Percentiles rank a stretch among this genome's conserved stretches.
These are phyloP conservation scores for Huntiella decipiens DNA, from an alignment of 2,329 filamentous ascomycete genomes.

Conservation along the genomic window DNA sequence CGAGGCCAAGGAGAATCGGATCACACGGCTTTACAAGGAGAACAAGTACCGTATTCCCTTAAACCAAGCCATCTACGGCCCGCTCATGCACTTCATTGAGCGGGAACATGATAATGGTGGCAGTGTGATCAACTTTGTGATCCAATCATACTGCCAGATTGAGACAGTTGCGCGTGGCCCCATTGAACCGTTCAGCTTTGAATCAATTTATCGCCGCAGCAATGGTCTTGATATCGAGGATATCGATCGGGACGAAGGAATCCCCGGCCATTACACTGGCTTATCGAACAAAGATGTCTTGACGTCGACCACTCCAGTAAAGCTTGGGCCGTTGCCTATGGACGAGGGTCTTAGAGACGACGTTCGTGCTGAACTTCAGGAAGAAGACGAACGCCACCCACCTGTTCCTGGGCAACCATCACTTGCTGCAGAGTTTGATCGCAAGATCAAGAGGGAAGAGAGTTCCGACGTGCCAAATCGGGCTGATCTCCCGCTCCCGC, in stretches of 20 bases:
- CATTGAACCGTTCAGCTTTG: constrained; percentile 44
- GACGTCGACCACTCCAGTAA: constrained; percentile 39
- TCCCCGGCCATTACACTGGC: constrained; percentile 43
- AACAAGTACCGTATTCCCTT: constrained; percentile 82
- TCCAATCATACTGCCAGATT: constrained; percentile 41
- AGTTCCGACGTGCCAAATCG: constrained; percentile 65
- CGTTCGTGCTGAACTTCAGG: constrained; percentile 68
- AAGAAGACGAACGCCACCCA: constrained; percentile 63
- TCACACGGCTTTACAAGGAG: constrained; percentile 62
- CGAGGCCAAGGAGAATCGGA: constrained; percentile 57
- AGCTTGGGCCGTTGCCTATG: constrained; percentile 66
- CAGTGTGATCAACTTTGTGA: constrained; percentile 53
- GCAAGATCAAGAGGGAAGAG: constrained; percentile 75
- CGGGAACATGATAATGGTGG: constrained; percentile 69
- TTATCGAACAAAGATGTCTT: constrained; percentile 41
- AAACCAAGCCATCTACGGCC: constrained; percentile 67
- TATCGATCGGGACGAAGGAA: constrained; percentile 43
- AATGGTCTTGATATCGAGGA: constrained; percentile 45
- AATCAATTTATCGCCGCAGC: constrained; percentile 36
- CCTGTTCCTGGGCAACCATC: constrained; percentile 51
- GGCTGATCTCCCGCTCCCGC: constrained; percentile 66
- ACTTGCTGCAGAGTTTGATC: constrained; percentile 73
- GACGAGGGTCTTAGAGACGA: constrained; percentile 69
- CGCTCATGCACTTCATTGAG: constrained; percentile 75
- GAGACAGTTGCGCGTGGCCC: constrained; percentile 40